phyloP scores from a whole-genome alignment of 1,139 yeast genomes.

The Debaryomycetaceae sp. region DNA sequence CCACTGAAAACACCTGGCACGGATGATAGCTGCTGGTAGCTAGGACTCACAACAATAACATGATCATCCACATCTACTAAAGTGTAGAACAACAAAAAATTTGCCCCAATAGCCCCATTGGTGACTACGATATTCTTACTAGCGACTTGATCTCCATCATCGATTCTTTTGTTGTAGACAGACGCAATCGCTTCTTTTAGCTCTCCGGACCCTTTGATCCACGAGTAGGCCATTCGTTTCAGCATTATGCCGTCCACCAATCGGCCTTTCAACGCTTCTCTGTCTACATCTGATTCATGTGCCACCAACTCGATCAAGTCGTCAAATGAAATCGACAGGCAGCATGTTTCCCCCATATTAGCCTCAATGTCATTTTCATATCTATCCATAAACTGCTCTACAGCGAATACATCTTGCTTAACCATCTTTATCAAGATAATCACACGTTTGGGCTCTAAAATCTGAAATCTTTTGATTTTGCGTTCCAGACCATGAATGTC shows the following conservation, averaged over 20 bases:
- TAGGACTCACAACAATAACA: constrained; percentile 49
- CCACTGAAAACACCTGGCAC: constrained; percentile 51
- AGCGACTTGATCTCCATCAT: constrained; percentile 12
- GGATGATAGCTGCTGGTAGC: constrained; percentile 50
- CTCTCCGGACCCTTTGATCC: constrained; percentile 44
- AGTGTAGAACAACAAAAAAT: constrained; percentile 46
- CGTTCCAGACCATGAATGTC: too few species aligned
- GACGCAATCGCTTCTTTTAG: constrained; percentile 33
- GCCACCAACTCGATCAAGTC: constrained; percentile 21
- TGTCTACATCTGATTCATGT: background rate
- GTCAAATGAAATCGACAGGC: constrained; percentile 39
- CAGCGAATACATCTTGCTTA: constrained; percentile 43
- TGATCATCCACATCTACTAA: constrained; percentile 48
- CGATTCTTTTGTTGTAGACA: constrained; percentile 28
- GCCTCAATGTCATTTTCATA: constrained; percentile 38
- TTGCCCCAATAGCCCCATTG: constrained; percentile 60
- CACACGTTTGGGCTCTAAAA: too few species aligned
- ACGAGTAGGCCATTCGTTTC: constrained; percentile 43
- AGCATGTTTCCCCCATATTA: constrained; percentile 57
- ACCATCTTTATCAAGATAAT: constrained; percentile 19
- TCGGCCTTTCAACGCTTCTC: background rate
- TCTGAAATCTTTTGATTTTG: too few species aligned
- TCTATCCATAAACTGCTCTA: constrained; percentile 57
- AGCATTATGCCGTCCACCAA: constrained; percentile 7
- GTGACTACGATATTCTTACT: constrained; percentile 42